phyloP scores from a whole-genome alignment of 345 rosid genomes.

The Limnanthes douglasii region DNA sequence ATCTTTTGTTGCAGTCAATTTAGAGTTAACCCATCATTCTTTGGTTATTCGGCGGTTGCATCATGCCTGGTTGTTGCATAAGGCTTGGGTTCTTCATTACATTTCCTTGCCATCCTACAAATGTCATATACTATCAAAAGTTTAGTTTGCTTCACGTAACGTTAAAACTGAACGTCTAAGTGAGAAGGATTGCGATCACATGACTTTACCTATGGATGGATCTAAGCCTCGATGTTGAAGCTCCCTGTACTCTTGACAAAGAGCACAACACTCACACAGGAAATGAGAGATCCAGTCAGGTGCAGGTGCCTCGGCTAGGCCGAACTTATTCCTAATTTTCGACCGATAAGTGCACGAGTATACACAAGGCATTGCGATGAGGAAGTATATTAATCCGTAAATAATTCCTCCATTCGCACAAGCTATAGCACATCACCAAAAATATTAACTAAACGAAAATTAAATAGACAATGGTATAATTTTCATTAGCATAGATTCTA shows the following conservation, averaged over 20 bases:
- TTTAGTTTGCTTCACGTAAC: too few species aligned
- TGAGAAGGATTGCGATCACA: neutral
- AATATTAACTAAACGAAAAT: neutral
- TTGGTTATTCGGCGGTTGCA: conserved; percentile 12
- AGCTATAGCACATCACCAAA: conserved; percentile 13
- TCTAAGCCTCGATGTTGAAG: conserved; percentile 40
- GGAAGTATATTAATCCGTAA: conserved; percentile 13
- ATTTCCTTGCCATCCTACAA: conserved; percentile 10
- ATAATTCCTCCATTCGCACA: conserved; percentile 20
- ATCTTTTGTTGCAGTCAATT: too few species aligned
- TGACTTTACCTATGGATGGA: conserved; percentile 26
- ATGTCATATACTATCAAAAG: neutral
- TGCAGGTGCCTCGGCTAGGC: conserved; percentile 34
- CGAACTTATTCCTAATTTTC: conserved; percentile 25
- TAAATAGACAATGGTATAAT: neutral
- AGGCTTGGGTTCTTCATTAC: conserved; percentile 8
- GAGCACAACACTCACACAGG: conserved; percentile 28
- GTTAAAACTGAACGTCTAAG: neutral
- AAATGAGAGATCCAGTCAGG: conserved; percentile 39
- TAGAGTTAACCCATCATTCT: conserved; percentile 16
- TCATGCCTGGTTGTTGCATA: conserved; percentile 14
- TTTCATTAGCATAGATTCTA: neutral
- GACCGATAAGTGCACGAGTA: conserved; percentile 33
- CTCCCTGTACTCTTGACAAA: conserved; percentile 49
- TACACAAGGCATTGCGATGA: conserved; percentile 13